Evolutionary conservation across 805 yeast species (phyloP).

Genomic region (Saturnispora quitensis): DNA sequence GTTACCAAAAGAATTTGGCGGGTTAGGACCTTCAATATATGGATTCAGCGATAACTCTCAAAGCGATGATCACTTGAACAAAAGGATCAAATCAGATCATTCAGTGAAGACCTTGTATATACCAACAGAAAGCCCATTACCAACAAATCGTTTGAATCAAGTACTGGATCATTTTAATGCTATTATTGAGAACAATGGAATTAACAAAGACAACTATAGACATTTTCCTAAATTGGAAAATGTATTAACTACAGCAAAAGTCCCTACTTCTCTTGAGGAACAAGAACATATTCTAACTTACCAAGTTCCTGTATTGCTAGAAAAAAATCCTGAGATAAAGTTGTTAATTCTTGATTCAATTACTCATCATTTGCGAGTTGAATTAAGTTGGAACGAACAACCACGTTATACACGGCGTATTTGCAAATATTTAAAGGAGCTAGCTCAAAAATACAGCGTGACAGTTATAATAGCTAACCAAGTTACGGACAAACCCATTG

Average conservation of each 20-base stretch:
- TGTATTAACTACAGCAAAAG: conserved; percentile 23
- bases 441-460: conserved; percentile 40
- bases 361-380: conserved; percentile 70
- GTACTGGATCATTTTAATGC: conserved; percentile 26
- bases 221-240: conserved; percentile 28
- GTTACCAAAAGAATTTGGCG: conserved; percentile 37
- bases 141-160: conserved; percentile 54
- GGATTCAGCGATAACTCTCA: neutral
- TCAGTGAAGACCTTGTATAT: conserved; percentile 50
- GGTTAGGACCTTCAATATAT: conserved; percentile 30
- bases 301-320: conserved; percentile 55
- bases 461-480: conserved; percentile 74
- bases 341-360: conserved; percentile 72
- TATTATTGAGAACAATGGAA: conserved; percentile 29
- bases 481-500: conserved; percentile 52
- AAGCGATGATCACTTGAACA: neutral
- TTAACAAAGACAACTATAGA: conserved; percentile 15
- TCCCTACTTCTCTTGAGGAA: conserved; percentile 46
- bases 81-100: neutral
- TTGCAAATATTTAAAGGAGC: conserved; percentile 37
- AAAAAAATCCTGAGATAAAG: conserved; percentile 33
- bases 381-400: conserved; percentile 37
- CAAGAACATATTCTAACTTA: conserved; percentile 66
- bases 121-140: conserved; percentile 68
- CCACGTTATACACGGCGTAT: conserved; percentile 34